Evolutionary conservation across 192 early-diverging fungal species (phyloP).

Genomic region (Kickxella alabastrina): DNA sequence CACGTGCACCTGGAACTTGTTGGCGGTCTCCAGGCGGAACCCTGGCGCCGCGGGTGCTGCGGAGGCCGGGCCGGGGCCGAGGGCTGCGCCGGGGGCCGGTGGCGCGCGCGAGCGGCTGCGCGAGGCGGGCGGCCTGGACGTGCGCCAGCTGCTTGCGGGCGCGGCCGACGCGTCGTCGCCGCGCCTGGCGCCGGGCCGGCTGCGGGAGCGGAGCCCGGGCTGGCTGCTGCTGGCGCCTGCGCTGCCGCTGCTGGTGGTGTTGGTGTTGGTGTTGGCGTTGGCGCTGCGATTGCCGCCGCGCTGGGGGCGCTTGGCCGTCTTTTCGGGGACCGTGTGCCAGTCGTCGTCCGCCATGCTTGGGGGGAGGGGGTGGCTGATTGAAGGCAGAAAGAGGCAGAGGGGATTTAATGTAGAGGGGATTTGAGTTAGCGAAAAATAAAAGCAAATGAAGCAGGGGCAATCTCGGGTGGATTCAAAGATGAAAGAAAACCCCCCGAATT

Average conservation of each 20-base stretch:
- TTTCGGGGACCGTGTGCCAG: slow-evolving; percentile 48
- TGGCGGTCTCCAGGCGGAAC: slow-evolving; percentile 34
- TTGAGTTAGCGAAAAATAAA: too few relatives aligned
- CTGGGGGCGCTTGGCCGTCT: slow-evolving; percentile 10
- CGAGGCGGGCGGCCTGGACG: neutral
- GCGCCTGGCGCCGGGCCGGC: neutral
- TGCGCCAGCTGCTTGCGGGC: slow-evolving; percentile 11
- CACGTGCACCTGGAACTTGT: slow-evolving; percentile 42
- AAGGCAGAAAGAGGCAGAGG: too few relatives aligned
- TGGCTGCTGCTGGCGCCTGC: slow-evolving; percentile 5
- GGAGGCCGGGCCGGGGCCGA: slow-evolving; percentile 1
- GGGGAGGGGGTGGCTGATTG: too few relatives aligned
- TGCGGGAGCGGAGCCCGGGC: slow-evolving; percentile 12
- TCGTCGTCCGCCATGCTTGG: slow-evolving; percentile 37
- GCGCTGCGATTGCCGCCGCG: slow-evolving; percentile 7
- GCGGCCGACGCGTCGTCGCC: slow-evolving; percentile 5
- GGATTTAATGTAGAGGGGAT: too few relatives aligned
- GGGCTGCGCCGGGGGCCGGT: neutral
- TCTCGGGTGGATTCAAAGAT: too few relatives aligned
- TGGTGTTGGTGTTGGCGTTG: slow-evolving; percentile 1
- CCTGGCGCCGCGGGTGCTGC: slow-evolving; percentile 4
- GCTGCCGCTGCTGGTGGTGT: neutral
- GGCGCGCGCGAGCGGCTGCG: slow-evolving; percentile 36
- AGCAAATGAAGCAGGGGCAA: too few relatives aligned
- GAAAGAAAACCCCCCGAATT: too few relatives aligned